These are phyloP conservation scores for Diaporthe sp. DNA, from an alignment of 2,329 filamentous ascomycete species.

Conservation along the genomic window DNA sequence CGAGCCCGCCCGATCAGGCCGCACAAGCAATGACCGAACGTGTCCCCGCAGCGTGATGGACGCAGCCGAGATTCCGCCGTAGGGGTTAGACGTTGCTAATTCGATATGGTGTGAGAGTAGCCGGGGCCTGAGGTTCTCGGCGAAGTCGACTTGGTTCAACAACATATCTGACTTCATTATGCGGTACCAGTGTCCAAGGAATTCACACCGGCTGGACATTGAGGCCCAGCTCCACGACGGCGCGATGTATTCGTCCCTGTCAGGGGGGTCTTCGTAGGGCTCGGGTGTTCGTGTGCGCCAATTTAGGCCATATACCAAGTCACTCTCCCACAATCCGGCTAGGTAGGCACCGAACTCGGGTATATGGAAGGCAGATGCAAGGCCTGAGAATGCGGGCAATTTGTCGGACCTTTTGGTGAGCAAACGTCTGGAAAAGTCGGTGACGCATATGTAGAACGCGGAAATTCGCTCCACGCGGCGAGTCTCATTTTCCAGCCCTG, in stretches of 20 bases:
- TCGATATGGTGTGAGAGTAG: background rate
- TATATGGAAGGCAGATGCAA: background rate
- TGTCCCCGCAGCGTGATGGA: background rate
- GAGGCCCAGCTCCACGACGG: background rate
- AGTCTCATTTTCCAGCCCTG: background rate
- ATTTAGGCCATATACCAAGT: background rate
- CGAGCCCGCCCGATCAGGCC: background rate
- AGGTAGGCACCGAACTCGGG: background rate
- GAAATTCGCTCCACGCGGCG: background rate
- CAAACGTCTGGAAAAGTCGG: background rate
- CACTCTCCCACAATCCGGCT: background rate
- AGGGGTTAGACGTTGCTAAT: background rate
- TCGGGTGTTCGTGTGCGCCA: background rate
- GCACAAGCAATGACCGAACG: background rate
- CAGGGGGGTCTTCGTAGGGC: background rate
- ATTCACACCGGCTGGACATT: background rate
- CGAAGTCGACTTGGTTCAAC: fast-evolving
- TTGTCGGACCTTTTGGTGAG: background rate
- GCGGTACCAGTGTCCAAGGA: too few species aligned
- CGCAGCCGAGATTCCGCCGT: background rate
- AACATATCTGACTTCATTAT: too few species aligned
- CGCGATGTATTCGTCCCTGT: background rate
- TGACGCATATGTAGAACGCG: background rate
- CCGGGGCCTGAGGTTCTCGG: background rate
- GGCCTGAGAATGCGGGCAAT: background rate